Base-by-base conservation (phyloP, 2,329 filamentous ascomycete genomes). In the Metarhizium brunneum region DNA sequence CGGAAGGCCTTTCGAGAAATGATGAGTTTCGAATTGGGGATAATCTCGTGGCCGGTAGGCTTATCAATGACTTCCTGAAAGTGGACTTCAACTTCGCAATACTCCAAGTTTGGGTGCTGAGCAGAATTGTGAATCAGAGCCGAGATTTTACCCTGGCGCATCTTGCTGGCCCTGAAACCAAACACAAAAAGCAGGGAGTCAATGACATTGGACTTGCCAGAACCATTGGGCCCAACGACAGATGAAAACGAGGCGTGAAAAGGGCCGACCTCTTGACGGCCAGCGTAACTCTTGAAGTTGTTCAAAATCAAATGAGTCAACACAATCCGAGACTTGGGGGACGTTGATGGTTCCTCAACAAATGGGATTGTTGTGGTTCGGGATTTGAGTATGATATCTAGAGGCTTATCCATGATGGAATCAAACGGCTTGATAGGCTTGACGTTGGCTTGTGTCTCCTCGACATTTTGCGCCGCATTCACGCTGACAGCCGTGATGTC, bases 281-380 rank as follows among this genome's bases (percentile, higher is more conserved):
- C 94, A 16, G 94, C 94, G 69, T 99, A 99, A 75, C 92, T 97
- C 76, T 99, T 99, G 83, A 99, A 99, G 72, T 99, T 99, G 61
- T 84, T 95, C 63, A 99, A 79, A 57, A 95, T 85, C 51, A 99
- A 78, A 68, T 96, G 90, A 18, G 90, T 94, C 61, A 99, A 92
- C 54, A 97, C 92, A 61, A 94, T 92, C 54, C 94, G 87, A 53
- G 90, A 78, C 69, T 92, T 95, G 1, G 91, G 88, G 0, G 81
- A 85, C 1, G 81, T 82, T 4, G 45, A 18, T 48, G 11, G 25
- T 30, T 90, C 84, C 68, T 95, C 88, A 47, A 89, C 82, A n/a
- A 84, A 73, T 0, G 82, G 80, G 30, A 84, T 76, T 2, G 83
- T 79, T 65, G 86, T 76, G 38, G 86, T 87, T 58, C 92, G 85